Percentiles rank a stretch among this genome's conserved stretches.
These are phyloP conservation scores for Rhazya stricta DNA, from an alignment of 257 asterid genomes.

Conservation along the genomic window DNA sequence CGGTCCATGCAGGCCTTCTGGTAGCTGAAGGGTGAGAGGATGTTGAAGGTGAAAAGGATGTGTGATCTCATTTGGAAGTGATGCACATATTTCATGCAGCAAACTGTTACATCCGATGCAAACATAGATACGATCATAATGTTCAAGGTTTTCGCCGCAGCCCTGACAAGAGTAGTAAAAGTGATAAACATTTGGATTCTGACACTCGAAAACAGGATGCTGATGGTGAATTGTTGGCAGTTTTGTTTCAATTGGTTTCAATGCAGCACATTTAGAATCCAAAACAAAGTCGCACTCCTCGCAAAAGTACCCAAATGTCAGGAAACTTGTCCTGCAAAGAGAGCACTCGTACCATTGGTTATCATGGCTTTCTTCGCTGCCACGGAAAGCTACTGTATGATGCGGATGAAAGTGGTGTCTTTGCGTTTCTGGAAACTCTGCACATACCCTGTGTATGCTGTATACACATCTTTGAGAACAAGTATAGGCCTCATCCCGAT, in stretches of 20 bases:
- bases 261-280: background rate
- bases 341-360: background rate
- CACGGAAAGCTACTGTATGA: background rate
- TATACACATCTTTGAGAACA: background rate
- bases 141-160: background rate
- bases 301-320: background rate
- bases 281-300: background rate
- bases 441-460: background rate
- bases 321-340: background rate
- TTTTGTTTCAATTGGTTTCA: background rate
- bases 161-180: background rate
- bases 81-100: background rate
- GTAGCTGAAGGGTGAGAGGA: background rate
- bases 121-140: background rate
- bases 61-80: background rate
- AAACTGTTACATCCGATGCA: background rate
- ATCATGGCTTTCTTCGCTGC: background rate
- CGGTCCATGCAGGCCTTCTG: background rate
- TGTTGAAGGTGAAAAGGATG: slow-evolving; percentile 8
- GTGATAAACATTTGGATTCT: background rate
- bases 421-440: background rate
- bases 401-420: slow-evolving; percentile 6
- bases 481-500: background rate
- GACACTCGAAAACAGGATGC: slow-evolving; percentile 1
- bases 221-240: background rate